A percentile compares a stretch with the other conserved stretches of the same genome.
phyloP scores from a whole-genome alignment of 306 rosid genomes.

The Vachellia pachyceras region DNA sequence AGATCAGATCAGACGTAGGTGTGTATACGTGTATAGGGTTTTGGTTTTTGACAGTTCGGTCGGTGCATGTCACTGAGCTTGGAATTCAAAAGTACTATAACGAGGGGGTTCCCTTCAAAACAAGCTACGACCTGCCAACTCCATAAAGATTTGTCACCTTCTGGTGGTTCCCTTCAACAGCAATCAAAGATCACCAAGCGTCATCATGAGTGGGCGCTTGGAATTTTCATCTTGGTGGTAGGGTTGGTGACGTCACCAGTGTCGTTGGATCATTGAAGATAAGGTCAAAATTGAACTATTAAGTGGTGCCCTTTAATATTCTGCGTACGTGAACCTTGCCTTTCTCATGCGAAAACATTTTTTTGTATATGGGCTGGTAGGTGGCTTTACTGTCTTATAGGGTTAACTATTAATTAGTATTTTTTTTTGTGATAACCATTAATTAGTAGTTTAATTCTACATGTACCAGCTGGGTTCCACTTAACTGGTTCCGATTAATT shows the following conservation, averaged over 20 bases:
- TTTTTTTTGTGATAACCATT: too few relatives aligned
- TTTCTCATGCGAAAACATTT: not conserved
- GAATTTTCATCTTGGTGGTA: not conserved
- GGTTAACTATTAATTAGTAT: not conserved
- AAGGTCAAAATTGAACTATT: slow-evolving; percentile 13
- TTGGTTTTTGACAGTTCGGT: not conserved
- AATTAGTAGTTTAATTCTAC: not conserved
- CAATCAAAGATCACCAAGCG: slow-evolving; percentile 3
- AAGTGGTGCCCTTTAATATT: not conserved
- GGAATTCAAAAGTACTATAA: not conserved
- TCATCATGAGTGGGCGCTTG: slow-evolving; percentile 11
- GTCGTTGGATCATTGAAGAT: not conserved
- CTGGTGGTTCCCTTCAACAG: not conserved
- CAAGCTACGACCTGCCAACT: slow-evolving; percentile 16
- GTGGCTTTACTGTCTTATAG: not conserved
- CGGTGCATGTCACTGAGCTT: not conserved
- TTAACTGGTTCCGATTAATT: not conserved
- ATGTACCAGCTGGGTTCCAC: not conserved
- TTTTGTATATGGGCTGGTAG: not conserved
- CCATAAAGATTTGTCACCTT: slow-evolving; percentile 30
- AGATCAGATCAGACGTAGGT: not conserved
- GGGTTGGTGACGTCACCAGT: slow-evolving; percentile 18
- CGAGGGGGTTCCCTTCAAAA: not conserved
- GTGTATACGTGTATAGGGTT: too few relatives aligned
- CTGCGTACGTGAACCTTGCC: slow-evolving; percentile 22